Conservation (phyloP, 805 yeast species). For the Pichia cabralensis region DNA sequence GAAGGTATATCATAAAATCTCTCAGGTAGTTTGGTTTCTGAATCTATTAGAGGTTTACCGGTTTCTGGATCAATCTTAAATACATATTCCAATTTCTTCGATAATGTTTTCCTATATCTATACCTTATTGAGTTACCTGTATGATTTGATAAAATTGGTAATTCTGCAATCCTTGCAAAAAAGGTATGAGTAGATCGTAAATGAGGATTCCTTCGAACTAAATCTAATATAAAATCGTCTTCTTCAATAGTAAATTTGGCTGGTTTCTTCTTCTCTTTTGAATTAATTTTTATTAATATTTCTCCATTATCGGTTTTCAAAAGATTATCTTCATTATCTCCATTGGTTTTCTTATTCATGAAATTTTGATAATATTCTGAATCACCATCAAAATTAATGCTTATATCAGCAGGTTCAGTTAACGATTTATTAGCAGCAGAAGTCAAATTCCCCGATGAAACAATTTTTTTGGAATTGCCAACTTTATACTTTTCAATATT, state of each 20-base stretch:
- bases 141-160: slow-evolving; percentile 43
- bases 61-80: slow-evolving; percentile 36
- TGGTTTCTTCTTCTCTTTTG: too few species aligned
- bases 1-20: slow-evolving; percentile 35
- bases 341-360: neutral
- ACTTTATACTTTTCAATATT: too few species aligned
- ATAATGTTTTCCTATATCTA: slow-evolving; percentile 39
- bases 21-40: slow-evolving; percentile 30
- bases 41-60: slow-evolving; percentile 34
- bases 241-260: slow-evolving; percentile 53
- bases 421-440: too few species aligned
- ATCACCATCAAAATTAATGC: too few species aligned
- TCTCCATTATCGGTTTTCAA: slow-evolving; percentile 19
- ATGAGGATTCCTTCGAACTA: slow-evolving; percentile 57
- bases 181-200: slow-evolving; percentile 60
- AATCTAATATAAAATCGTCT: slow-evolving; percentile 57
- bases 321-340: neutral
- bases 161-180: slow-evolving; percentile 49
- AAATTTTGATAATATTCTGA: too few species aligned
- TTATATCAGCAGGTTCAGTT: too few species aligned
- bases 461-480: too few species aligned
- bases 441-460: too few species aligned
- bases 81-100: slow-evolving; percentile 34
- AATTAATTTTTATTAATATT: slow-evolving; percentile 9
- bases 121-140: slow-evolving; percentile 71